Evolutionary conservation across 805 yeast species (phyloP).

Genomic region (Candida koratica): DNA sequence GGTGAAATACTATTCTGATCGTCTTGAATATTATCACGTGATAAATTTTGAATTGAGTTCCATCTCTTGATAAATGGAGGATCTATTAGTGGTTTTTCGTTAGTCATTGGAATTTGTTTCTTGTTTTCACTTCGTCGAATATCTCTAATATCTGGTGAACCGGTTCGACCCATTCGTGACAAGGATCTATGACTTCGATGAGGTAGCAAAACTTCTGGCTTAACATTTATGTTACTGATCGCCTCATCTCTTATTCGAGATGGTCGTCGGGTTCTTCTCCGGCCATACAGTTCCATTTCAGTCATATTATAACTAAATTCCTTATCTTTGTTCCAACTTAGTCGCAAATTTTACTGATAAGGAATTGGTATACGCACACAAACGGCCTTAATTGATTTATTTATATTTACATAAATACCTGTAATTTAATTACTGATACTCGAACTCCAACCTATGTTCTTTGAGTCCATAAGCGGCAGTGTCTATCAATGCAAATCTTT

Average conservation of each 20-base stretch:
- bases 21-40: background rate
- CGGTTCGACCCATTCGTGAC: conserved; percentile 10
- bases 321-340: no score
- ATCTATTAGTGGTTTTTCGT: conserved; percentile 9
- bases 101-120: conserved; percentile 13
- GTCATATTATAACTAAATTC: conserved; percentile 1
- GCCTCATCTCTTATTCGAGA: conserved; percentile 13
- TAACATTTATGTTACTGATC: background rate
- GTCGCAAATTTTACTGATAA: conserved; percentile 6
- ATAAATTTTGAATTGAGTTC: conserved; percentile 15
- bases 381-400: background rate
- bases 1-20: conserved; percentile 22
- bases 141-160: conserved; percentile 3
- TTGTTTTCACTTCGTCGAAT: background rate
- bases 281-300: conserved; percentile 5
- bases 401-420: background rate
- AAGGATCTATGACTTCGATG: conserved; percentile 11
- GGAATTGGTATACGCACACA: conserved; percentile 1
- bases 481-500: conserved; percentile 41
- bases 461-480: conserved; percentile 41
- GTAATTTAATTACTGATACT: background rate
- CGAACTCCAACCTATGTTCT: conserved; percentile 27
- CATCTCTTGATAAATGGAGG: conserved; percentile 16
- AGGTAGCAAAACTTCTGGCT: conserved; percentile 1
- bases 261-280: conserved; percentile 9